These are phyloP conservation scores for Monosporozyma aerobia DNA, from an alignment of 805 yeast species.

Conservation along the genomic window DNA sequence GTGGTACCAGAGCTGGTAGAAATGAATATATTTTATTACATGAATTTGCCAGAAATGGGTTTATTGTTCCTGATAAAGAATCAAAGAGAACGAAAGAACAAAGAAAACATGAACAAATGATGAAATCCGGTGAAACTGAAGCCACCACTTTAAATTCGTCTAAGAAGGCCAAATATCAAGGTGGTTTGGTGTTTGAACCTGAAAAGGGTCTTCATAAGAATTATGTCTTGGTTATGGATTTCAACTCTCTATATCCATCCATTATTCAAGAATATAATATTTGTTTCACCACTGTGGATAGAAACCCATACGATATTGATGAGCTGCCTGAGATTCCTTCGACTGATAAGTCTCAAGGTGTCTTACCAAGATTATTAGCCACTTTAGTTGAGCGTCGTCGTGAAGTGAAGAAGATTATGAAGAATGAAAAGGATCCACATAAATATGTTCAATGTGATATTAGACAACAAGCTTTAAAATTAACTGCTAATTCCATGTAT, in stretches of 20 bases:
- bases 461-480: constrained; percentile 88
- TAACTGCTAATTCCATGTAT: constrained; percentile 99
- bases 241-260: constrained; percentile 93
- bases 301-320: constrained; percentile 48
- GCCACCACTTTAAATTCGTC: constrained; percentile 39
- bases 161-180: constrained; percentile 69
- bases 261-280: constrained; percentile 95
- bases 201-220: constrained; percentile 89
- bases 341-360: constrained; percentile 55
- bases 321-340: constrained; percentile 64
- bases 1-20: constrained; percentile 94
- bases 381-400: constrained; percentile 85
- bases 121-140: constrained; percentile 29
- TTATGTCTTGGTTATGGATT: constrained; percentile 90
- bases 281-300: constrained; percentile 89
- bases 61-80: constrained; percentile 81
- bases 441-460: constrained; percentile 84
- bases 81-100: constrained; percentile 32
- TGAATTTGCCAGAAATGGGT: constrained; percentile 74
- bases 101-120: constrained; percentile 23
- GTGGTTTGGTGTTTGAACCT: constrained; percentile 95
- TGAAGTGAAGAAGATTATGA: constrained; percentile 80
- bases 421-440: constrained; percentile 53
- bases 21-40: constrained; percentile 88
- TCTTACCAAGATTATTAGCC: constrained; percentile 74